phyloP scores from a whole-genome alignment of 495 filamentous ascomycete species.

The Pyrenula aspistea region DNA sequence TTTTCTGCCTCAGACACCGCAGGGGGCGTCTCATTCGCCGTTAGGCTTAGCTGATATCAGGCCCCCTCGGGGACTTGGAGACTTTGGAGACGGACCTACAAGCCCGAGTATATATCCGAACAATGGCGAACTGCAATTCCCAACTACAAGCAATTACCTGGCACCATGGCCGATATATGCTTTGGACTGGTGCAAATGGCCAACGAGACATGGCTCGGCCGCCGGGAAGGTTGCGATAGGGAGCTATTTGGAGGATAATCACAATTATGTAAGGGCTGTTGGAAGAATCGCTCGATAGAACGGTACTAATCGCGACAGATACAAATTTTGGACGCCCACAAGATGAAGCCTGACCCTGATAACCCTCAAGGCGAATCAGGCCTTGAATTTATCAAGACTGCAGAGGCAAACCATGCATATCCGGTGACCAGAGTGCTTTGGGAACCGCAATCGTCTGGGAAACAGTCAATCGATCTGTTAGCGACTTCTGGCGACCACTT shows the following conservation, averaged over 20 bases:
- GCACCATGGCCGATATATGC: constrained; percentile 94
- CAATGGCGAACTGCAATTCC: constrained; percentile 35
- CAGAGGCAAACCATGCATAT: constrained; percentile 95
- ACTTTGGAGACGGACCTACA: constrained; percentile 51
- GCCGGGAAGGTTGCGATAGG: constrained; percentile 87
- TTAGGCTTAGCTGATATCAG: constrained; percentile 86
- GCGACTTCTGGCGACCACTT: constrained; percentile 96
- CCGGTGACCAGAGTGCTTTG: constrained; percentile 92
- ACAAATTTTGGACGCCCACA: constrained; percentile 87
- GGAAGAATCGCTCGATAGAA: neutral
- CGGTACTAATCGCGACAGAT: constrained; percentile 45
- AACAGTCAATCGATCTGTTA: constrained; percentile 89
- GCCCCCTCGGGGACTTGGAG: constrained; percentile 56
- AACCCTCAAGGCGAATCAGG: constrained; percentile 59
- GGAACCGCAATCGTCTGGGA: constrained; percentile 95
- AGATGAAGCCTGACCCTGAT: constrained; percentile 52
- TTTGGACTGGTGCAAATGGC: constrained; percentile 99
- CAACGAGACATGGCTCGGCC: constrained; percentile 53
- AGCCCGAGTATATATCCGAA: constrained; percentile 23
- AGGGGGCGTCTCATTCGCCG: constrained; percentile 71
- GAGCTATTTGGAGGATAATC: constrained; percentile 93
- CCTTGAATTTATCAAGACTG: constrained; percentile 87
- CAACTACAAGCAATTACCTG: constrained; percentile 76
- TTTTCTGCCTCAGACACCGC: constrained; percentile 55
- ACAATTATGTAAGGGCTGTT: constrained; percentile 69